phyloP scores from a whole-genome alignment of 129 eudicot species.

The Flaveria brownii region DNA sequence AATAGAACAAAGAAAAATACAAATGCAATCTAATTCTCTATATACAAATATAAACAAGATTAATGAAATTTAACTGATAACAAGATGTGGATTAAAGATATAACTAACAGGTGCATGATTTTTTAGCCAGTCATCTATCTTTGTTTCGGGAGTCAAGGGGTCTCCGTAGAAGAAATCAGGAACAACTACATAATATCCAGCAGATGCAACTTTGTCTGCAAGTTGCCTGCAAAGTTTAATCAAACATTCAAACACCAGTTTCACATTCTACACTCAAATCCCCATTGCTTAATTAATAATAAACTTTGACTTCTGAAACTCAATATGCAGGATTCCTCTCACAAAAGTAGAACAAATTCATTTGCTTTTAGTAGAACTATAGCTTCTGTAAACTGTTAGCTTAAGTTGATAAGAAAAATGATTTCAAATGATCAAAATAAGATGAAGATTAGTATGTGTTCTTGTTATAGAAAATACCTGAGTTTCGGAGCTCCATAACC shows the following conservation, averaged over 20 bases:
- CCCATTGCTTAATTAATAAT: not conserved
- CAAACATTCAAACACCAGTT: not conserved
- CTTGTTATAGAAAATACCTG: constrained; percentile 26
- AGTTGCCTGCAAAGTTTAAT: constrained; percentile 47
- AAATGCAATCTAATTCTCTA: not conserved
- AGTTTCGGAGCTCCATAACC: constrained; percentile 53
- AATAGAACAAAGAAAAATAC: not conserved
- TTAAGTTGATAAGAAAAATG: not conserved
- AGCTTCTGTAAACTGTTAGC: not conserved
- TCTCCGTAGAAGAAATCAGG: constrained; percentile 74
- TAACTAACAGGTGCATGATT: constrained; percentile 59
- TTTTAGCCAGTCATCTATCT: constrained; percentile 46
- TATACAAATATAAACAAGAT: not conserved
- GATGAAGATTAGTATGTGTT: not conserved
- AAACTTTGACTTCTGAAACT: not conserved
- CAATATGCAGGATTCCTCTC: not conserved
- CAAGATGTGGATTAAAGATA: constrained; percentile 14
- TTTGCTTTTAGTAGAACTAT: not conserved
- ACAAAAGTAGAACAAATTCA: not conserved
- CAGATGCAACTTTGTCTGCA: constrained; percentile 71
- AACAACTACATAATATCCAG: constrained; percentile 76
- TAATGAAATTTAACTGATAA: not conserved
- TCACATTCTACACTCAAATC: not conserved
- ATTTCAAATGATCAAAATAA: not conserved
- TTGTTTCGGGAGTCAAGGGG: constrained; percentile 37